A percentile compares a stretch with the other conserved stretches of the same genome.
Conservation (phyloP, 2,329 filamentous ascomycete species). For the Gnomoniopsis smithogilvyi region DNA sequence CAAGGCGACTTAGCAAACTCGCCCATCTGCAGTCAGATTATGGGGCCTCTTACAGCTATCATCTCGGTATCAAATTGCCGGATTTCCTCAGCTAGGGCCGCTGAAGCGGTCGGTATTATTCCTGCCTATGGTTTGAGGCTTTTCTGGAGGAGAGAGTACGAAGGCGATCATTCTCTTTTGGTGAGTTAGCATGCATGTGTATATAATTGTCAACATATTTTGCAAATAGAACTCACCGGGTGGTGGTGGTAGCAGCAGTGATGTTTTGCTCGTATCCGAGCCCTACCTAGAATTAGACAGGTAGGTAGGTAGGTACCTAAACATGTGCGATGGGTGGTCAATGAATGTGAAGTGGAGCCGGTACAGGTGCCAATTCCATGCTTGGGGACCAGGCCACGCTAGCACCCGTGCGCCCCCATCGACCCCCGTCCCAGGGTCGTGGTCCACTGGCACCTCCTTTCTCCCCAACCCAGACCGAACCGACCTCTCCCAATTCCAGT, state of each 20-base stretch:
- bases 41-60: neutral
- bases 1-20: neutral
- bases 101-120: neutral
- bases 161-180: too few species aligned
- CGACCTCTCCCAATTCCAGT: neutral
- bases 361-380: neutral
- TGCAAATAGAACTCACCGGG: too few species aligned
- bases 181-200: too few species aligned
- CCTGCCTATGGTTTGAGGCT: neutral
- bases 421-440: neutral
- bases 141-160: neutral
- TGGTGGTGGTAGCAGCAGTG: too few species aligned
- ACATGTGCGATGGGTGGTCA: too few species aligned
- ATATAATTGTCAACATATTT: too few species aligned
- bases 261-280: too few species aligned
- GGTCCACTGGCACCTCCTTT: neutral
- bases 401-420: neutral
- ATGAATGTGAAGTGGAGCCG: neutral
- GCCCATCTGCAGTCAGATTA: neutral
- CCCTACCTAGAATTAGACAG: too few species aligned
- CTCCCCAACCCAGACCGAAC: neutral
- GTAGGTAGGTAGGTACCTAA: too few species aligned
- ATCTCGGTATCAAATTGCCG: neutral
- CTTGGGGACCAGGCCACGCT: neutral
- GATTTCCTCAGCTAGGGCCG: neutral